Evolutionary conservation across 2,329 filamentous ascomycete species (phyloP).

Genomic region (Colletotrichum truncatum): DNA sequence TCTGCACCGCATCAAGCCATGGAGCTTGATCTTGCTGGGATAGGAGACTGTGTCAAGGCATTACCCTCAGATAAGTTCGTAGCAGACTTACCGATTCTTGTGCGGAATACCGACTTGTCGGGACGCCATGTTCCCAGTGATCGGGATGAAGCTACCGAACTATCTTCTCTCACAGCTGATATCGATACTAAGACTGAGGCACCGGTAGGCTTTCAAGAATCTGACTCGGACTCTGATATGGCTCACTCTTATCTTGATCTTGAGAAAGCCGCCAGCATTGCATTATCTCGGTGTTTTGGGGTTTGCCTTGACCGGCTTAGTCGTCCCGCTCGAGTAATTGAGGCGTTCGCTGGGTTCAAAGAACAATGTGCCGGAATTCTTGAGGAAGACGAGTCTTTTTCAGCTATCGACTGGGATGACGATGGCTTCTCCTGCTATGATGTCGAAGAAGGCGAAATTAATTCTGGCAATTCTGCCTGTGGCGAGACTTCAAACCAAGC

Average conservation of each 20-base stretch:
- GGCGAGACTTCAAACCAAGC: not conserved
- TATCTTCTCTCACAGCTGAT: not conserved
- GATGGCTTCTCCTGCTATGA: conserved; percentile 1
- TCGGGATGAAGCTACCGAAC: not conserved
- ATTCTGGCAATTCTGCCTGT: not conserved
- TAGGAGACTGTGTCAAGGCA: not conserved
- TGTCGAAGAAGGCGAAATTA: not conserved
- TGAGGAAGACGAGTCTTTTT: not conserved
- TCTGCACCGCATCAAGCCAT: not conserved
- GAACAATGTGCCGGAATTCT: not conserved
- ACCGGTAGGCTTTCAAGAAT: not conserved
- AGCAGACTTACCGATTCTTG: not conserved
- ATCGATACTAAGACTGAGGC: not conserved
- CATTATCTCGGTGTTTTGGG: not conserved
- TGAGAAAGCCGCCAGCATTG: not conserved
- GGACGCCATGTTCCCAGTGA: not conserved
- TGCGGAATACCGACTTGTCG: not conserved
- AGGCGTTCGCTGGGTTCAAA: not conserved
- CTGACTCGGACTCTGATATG: not conserved
- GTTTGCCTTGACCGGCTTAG: not conserved
- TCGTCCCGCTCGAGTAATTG: not conserved
- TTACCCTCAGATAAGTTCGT: not conserved
- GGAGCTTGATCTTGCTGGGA: not conserved
- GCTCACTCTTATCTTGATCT: not conserved
- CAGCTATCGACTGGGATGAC: not conserved